phyloP scores from a whole-genome alignment of 352 stramenopile species.

The Phytophthora meadii region DNA sequence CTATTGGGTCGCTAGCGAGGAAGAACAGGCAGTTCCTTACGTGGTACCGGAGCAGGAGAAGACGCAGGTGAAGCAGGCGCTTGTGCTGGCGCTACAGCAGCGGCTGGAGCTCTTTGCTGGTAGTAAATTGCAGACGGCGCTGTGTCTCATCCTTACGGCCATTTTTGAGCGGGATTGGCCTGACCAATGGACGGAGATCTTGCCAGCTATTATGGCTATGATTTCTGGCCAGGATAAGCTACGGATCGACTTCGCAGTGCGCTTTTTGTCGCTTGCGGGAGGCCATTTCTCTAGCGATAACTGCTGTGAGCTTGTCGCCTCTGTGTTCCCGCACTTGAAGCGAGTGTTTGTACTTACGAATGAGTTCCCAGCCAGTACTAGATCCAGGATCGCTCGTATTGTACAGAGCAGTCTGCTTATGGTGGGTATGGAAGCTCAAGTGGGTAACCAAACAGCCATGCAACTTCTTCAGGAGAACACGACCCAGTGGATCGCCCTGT shows the following conservation, averaged over 20 bases:
- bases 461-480: conserved; percentile 74
- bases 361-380: conserved; percentile 59
- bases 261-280: conserved; percentile 75
- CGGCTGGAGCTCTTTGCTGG: conserved; percentile 61
- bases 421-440: conserved; percentile 84
- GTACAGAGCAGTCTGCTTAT: conserved; percentile 82
- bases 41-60: conserved; percentile 75
- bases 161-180: conserved; percentile 88
- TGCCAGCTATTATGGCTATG: conserved; percentile 69
- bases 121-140: conserved; percentile 82
- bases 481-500: conserved; percentile 74
- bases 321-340: conserved; percentile 78
- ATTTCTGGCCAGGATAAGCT: conserved; percentile 60
- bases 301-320: conserved; percentile 78
- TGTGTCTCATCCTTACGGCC: conserved; percentile 78
- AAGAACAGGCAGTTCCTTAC: conserved; percentile 37
- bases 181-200: conserved; percentile 82
- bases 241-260: conserved; percentile 73
- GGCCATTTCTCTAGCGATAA: conserved; percentile 83
- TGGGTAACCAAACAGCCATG: conserved; percentile 65
- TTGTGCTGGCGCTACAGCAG: conserved; percentile 68
- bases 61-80: conserved; percentile 59
- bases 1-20: conserved; percentile 64
- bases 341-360: conserved; percentile 57
- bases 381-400: conserved; percentile 71